Conservation (phyloP, 1,284 basidiomycete genomes). For the Agaricales sp. region DNA sequence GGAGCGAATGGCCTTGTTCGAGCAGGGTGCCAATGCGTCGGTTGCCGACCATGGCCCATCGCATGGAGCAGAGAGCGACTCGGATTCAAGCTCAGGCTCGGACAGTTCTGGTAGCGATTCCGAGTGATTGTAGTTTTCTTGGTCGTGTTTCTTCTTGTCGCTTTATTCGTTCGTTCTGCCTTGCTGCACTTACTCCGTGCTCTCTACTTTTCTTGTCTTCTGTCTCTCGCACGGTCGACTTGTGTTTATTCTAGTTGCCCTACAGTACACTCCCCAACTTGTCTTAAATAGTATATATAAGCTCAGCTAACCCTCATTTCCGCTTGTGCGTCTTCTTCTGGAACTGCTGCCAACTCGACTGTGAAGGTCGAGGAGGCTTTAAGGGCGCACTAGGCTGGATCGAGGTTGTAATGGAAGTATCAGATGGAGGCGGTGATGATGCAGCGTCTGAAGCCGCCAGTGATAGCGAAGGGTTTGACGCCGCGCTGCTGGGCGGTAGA, state of each 20-base stretch:
- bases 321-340: constrained; percentile 18
- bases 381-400: constrained; percentile 6
- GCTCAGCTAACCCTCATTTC: neutral
- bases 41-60: constrained; percentile 22
- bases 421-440: constrained; percentile 12
- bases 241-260: neutral
- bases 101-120: constrained; percentile 77
- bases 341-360: constrained; percentile 48
- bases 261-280: neutral
- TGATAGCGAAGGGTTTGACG: constrained; percentile 50
- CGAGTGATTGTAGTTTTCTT: constrained; percentile 36
- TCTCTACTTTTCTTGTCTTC: neutral
- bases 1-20: constrained; percentile 69
- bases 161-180: constrained; percentile 5
- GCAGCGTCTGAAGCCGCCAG: constrained; percentile 46
- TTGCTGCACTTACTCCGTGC: neutral
- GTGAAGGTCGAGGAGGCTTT: constrained; percentile 15
- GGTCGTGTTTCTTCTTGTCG: constrained; percentile 10
- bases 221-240: too few species aligned
- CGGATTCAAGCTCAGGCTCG: constrained; percentile 65
- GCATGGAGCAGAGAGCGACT: constrained; percentile 53
- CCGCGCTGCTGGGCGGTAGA: constrained; percentile 20
- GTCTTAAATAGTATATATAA: neutral
- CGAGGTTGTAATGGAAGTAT: neutral
- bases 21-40: constrained; percentile 32